phyloP scores from a whole-genome alignment of 192 early-diverging fungal species.

The Kickxella alabastrina region DNA sequence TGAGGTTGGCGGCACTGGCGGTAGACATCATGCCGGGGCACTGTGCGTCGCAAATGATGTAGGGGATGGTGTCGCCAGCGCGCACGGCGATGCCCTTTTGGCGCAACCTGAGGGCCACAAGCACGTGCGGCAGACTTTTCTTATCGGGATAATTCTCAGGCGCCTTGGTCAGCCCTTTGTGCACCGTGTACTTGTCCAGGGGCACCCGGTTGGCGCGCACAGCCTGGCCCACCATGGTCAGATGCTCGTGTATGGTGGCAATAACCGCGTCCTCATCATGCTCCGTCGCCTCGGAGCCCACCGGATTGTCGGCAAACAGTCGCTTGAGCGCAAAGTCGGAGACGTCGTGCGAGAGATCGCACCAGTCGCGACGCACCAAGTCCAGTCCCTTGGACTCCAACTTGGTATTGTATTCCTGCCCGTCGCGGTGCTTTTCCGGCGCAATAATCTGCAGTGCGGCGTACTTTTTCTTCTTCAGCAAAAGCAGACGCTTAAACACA shows the following conservation, averaged over 20 bases:
- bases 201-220: conserved; percentile 67
- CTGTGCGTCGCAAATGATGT: conserved; percentile 73
- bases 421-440: conserved; percentile 53
- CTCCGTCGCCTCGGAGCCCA: conserved; percentile 9
- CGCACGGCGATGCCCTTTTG: conserved; percentile 61
- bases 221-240: conserved; percentile 64
- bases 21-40: conserved; percentile 6
- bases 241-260: conserved; percentile 73
- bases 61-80: conserved; percentile 90
- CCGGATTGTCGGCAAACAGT: conserved; percentile 53
- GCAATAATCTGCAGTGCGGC: conserved; percentile 68
- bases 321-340: conserved; percentile 69
- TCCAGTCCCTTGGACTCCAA: conserved; percentile 94
- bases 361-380: conserved; percentile 97
- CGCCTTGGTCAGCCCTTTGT: conserved; percentile 90
- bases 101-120: conserved; percentile 83
- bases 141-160: conserved; percentile 86
- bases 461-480: conserved; percentile 99
- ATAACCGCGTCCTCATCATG: conserved; percentile 69
- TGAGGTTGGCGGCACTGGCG: conserved; percentile 6
- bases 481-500: conserved; percentile 79
- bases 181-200: conserved; percentile 83
- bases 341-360: conserved; percentile 85
- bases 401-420: conserved; percentile 11
- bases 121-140: conserved; percentile 90